Evolutionary conservation across 495 filamentous ascomycete genomes (phyloP).

Genomic region (Schizothecium vesticola): DNA sequence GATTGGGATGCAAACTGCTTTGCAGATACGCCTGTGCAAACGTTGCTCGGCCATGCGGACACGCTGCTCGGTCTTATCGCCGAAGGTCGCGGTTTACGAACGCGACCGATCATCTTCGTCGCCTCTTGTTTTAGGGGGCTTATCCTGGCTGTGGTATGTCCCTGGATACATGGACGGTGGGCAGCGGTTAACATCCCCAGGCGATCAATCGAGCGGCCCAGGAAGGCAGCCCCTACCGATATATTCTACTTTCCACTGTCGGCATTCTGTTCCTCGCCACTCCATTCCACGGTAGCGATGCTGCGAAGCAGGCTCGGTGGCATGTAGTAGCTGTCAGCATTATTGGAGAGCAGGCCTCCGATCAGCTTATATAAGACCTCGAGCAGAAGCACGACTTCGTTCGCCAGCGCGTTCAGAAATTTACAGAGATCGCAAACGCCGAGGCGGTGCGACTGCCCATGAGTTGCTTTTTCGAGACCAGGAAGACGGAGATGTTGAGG

Average conservation of each 20-base stretch:
- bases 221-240: constrained; percentile 13
- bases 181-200: constrained; percentile 21
- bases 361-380: constrained; percentile 4
- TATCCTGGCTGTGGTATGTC: constrained; percentile 17
- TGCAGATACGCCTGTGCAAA: constrained; percentile 13
- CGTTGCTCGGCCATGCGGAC: constrained; percentile 13
- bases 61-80: constrained; percentile 7
- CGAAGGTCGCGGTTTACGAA: neutral
- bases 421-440: constrained; percentile 8
- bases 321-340: constrained; percentile 8
- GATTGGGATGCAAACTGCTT: constrained; percentile 23
- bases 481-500: constrained; percentile 10
- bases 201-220: constrained; percentile 19
- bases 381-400: constrained; percentile 3
- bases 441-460: constrained; percentile 8
- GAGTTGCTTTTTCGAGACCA: constrained; percentile 10
- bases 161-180: constrained; percentile 2
- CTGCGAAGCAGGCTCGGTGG: constrained; percentile 10
- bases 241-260: constrained; percentile 14
- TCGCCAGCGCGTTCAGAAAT: constrained; percentile 1
- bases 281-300: constrained; percentile 17
- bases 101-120: constrained; percentile 24
- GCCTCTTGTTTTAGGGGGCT: constrained; percentile 19
- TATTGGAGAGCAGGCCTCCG: constrained; percentile 6
- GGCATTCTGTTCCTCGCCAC: constrained; percentile 21